Conservation (phyloP, 306 rosid genomes). For the Chamaecrista fasciculata region DNA sequence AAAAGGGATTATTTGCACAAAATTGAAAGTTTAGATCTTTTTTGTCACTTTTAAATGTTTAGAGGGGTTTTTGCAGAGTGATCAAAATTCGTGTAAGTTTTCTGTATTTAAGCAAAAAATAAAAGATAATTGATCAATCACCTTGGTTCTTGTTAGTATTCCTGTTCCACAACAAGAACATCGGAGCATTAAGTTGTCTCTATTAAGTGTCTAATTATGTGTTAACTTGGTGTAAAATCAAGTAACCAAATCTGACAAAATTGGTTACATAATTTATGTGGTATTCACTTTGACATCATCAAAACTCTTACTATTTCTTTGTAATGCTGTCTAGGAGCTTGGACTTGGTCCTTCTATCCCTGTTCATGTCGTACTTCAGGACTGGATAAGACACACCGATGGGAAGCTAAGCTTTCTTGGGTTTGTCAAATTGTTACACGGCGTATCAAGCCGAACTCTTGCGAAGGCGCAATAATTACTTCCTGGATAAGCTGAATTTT, state of each 20-base stretch:
- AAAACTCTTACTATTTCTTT: not conserved
- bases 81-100: no score
- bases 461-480: conserved; percentile 60
- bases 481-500: conserved; percentile 21
- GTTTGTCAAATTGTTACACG: conserved; percentile 84
- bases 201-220: not conserved
- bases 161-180: not conserved
- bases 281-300: not conserved
- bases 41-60: no score
- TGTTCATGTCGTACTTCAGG: conserved; percentile 86
- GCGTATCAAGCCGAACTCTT: conserved; percentile 74
- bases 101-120: no score
- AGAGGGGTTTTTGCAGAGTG: no score
- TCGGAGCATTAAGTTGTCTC: not conserved
- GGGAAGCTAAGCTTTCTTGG: conserved; percentile 98
- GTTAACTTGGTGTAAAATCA: not conserved
- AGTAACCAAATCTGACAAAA: not conserved
- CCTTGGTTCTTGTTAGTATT: not conserved
- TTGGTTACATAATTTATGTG: not conserved
- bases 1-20: no score
- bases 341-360: conserved; percentile 99
- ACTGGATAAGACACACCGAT: conserved; percentile 98
- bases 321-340: conserved; percentile 64
- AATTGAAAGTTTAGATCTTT: no score
- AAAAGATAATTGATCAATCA: no score